phyloP scores from a whole-genome alignment of 176 grass and related monocot species.

The Avena eriantha region DNA sequence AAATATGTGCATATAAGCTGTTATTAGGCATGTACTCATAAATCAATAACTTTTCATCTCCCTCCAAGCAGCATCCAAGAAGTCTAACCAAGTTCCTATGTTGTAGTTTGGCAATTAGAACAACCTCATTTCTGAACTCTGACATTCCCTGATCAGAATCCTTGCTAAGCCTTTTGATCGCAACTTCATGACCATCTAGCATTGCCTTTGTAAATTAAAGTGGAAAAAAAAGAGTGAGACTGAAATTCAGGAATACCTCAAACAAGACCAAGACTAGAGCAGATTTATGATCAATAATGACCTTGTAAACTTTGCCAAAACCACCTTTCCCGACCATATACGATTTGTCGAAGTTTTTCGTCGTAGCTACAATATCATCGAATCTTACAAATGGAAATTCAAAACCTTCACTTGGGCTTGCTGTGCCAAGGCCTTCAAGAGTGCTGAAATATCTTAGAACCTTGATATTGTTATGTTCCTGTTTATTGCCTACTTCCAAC shows the following conservation, averaged over 20 bases:
- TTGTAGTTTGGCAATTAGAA: slow-evolving; percentile 48
- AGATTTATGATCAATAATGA: too few species aligned
- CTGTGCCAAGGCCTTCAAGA: background rate
- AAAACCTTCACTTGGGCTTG: background rate
- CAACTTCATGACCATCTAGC: slow-evolving; percentile 41
- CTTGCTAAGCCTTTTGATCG: slow-evolving; percentile 48
- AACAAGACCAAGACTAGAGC: background rate
- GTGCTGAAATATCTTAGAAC: background rate
- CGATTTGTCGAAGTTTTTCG: slow-evolving; percentile 21
- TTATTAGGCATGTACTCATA: slow-evolving; percentile 48
- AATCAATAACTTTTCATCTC: slow-evolving; percentile 52
- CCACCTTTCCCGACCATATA: background rate
- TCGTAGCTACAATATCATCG: slow-evolving; percentile 5
- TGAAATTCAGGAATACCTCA: background rate
- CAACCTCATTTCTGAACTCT: slow-evolving; percentile 42
- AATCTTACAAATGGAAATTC: slow-evolving; percentile 40
- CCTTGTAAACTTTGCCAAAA: too few species aligned
- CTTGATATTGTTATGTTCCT: background rate
- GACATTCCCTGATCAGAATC: slow-evolving; percentile 43
- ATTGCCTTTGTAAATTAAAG: slow-evolving; percentile 20
- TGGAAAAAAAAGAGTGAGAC: background rate
- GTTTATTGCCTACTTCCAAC: background rate
- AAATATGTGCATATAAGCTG: slow-evolving; percentile 38
- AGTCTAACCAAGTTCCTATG: slow-evolving; percentile 51
- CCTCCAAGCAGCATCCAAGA: slow-evolving; percentile 41